Percentiles rank a stretch among this genome's conserved stretches.
phyloP scores from a whole-genome alignment of 495 filamentous ascomycete species.

The Hypoxylon lienhwacheense region DNA sequence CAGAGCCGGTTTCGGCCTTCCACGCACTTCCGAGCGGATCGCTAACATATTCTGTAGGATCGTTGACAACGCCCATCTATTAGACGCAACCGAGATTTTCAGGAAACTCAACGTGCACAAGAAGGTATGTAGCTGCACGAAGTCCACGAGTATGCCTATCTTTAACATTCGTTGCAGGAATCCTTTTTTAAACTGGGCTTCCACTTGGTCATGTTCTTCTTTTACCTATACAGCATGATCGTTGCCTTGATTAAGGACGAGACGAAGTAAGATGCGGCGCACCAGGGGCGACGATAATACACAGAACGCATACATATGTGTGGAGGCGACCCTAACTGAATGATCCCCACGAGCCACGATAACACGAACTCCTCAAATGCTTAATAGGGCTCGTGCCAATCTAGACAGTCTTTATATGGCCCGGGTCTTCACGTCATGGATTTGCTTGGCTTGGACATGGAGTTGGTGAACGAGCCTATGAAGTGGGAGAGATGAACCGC shows the following conservation, averaged over 20 bases:
- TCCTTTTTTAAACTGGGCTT: slow-evolving; percentile 99
- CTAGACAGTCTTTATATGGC: slow-evolving; percentile 21
- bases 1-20: not conserved
- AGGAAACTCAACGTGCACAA: slow-evolving; percentile 98
- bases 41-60: too few species aligned
- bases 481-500: slow-evolving; percentile 1
- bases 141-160: not conserved
- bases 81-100: slow-evolving; percentile 99
- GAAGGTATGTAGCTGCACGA: slow-evolving; percentile 64
- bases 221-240: slow-evolving; percentile 99
- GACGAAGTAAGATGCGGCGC: slow-evolving; percentile 61
- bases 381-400: slow-evolving; percentile 7
- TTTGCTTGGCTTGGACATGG: slow-evolving; percentile 20
- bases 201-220: slow-evolving; percentile 99
- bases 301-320: slow-evolving; percentile 7
- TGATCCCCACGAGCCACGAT: slow-evolving; percentile 17
- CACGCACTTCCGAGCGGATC: too few species aligned
- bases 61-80: slow-evolving; percentile 90
- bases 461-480: not conserved
- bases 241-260: slow-evolving; percentile 97
- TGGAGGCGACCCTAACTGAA: slow-evolving; percentile 13
- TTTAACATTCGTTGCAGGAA: slow-evolving; percentile 63
- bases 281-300: not conserved
- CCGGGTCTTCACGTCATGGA: slow-evolving; percentile 14
- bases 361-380: slow-evolving; percentile 6